Evolutionary conservation across 2,329 filamentous ascomycete species (phyloP).

Genomic region (Macrophomina pseudophaseolina): DNA sequence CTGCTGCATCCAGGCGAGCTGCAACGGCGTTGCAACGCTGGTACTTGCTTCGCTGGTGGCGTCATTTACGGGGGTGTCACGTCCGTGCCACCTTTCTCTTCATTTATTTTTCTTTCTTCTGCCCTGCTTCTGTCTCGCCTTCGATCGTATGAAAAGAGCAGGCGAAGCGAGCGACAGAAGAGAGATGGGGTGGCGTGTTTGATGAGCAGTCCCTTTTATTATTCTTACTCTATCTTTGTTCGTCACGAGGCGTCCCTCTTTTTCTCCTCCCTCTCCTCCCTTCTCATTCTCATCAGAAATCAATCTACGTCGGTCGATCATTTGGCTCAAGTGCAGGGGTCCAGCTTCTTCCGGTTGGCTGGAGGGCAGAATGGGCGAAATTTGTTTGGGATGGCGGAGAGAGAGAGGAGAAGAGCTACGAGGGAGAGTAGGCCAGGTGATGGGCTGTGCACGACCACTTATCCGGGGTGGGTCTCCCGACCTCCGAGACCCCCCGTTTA

Average conservation of each 20-base stretch:
- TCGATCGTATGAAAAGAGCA: background rate
- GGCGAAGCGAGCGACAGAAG: background rate
- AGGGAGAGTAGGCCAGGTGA: too few relatives aligned
- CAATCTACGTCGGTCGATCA: constrained; percentile 8
- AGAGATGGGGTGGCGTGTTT: background rate
- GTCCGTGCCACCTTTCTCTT: background rate
- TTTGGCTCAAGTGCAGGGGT: background rate
- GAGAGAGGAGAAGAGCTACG: too few relatives aligned
- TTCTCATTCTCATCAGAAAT: background rate
- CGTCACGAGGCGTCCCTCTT: constrained; percentile 1
- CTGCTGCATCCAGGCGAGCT: background rate
- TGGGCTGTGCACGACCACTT: too few relatives aligned
- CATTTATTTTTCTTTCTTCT: background rate
- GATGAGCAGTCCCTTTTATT: background rate
- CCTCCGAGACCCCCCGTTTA: too few relatives aligned
- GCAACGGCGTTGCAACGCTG: background rate
- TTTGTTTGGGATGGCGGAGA: background rate
- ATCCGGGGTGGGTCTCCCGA: too few relatives aligned
- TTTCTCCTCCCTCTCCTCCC: background rate
- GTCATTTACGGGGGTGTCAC: background rate
- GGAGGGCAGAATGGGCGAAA: background rate
- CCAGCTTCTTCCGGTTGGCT: background rate
- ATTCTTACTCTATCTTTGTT: background rate
- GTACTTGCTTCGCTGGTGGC: background rate
- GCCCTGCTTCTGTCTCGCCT: background rate